Base-by-base conservation (phyloP, 1,284 basidiomycete genomes). In the Irpex rosettiformis region DNA sequence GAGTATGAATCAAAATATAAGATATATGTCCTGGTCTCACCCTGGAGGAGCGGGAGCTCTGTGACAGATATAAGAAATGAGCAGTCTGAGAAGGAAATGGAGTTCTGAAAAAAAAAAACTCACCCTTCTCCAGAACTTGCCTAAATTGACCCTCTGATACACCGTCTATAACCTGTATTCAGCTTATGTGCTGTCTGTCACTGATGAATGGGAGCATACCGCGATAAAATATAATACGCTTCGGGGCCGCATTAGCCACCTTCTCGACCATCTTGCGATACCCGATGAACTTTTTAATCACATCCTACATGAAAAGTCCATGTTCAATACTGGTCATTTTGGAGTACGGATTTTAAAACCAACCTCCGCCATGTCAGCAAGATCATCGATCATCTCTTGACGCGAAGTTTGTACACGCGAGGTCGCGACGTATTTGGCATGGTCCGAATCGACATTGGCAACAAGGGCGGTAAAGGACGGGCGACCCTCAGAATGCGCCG, bases 141-240 rank as follows among this genome's bases (percentile, higher is more conserved):
- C 79, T 75, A 67, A 91, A 91, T 62, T 91, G 88, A 3, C 90
- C 90, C 70, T 92, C 89, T 4, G 87, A 89, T 24, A 91, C 89
- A 66, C 90, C 89, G 66, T 91, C 89, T 88, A 61, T 3, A 45
- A n/a, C 13, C 13, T 22, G 8, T 8, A 11, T 27, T 42, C 10
- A 54, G 33, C 25, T 21, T 47, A 16, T 37, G 25, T 3, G 16
- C 33, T 56, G 61, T 29, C 45, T 57, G 11, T 29, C 7, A 58
- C n/a, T 16, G 42, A 21, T 1, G 22, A 13, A 11, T 22, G 5
- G 18, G 57, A 60, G 64, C 74, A 18, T 64, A 85, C 86, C 86
- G 63, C 88, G 80, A 66, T 86, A 91, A 72, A 91, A 88, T 52
- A 91, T 84, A 58, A 91, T 83, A 4, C 89, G 80, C 61, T 81